These are phyloP conservation scores for Dissophora globulifera DNA, from an alignment of 192 early-diverging fungal species.

Conservation along the genomic window DNA sequence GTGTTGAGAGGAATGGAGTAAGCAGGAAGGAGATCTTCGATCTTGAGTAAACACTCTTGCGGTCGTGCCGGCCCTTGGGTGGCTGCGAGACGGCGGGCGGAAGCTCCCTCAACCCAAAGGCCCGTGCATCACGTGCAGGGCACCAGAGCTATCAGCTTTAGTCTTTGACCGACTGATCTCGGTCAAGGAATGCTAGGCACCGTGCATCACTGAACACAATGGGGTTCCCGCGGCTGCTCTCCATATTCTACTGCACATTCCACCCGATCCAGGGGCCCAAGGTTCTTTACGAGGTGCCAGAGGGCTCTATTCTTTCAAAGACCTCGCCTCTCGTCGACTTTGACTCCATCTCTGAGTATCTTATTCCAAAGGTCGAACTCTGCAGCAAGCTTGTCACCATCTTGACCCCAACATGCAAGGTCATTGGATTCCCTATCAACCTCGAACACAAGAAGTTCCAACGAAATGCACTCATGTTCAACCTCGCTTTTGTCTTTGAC, in stretches of 20 bases:
- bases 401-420: constrained; percentile 72
- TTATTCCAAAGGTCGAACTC: constrained; percentile 85
- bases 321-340: constrained; percentile 73
- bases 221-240: constrained; percentile 70
- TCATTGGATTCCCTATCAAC: constrained; percentile 80
- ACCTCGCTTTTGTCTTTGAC: constrained; percentile 96
- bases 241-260: constrained; percentile 87
- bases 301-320: constrained; percentile 69
- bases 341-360: constrained; percentile 80
- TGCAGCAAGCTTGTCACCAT: constrained; percentile 82
- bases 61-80: too few species aligned
- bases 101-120: too few species aligned
- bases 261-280: constrained; percentile 79
- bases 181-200: neutral
- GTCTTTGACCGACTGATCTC: too few species aligned
- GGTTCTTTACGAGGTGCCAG: constrained; percentile 80
- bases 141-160: too few species aligned
- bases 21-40: too few species aligned
- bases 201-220: constrained; percentile 6
- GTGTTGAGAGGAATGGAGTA: too few species aligned
- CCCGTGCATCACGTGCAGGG: neutral
- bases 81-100: too few species aligned
- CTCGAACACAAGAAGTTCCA: constrained; percentile 77
- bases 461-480: constrained; percentile 90
- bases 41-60: too few species aligned